These are phyloP conservation scores for Graphilbum sp. DNA, from an alignment of 2,329 filamentous ascomycete genomes.

Conservation along the genomic window DNA sequence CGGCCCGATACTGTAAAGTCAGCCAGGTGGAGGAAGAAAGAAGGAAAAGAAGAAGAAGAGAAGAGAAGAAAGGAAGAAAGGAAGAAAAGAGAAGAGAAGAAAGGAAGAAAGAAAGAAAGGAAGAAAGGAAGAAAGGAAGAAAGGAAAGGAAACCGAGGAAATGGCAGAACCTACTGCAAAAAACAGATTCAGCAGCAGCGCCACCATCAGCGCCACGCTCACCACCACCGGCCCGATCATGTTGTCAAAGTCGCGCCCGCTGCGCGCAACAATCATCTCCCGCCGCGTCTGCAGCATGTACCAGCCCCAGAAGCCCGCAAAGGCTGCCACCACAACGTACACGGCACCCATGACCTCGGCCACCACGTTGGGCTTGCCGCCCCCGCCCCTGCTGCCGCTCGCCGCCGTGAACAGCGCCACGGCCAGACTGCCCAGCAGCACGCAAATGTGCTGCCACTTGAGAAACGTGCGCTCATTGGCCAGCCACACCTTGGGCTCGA, in stretches of 20 bases:
- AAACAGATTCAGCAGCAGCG: slow-evolving; percentile 72
- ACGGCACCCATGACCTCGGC: slow-evolving; percentile 65
- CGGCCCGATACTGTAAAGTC: not conserved
- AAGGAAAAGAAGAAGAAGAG: not conserved
- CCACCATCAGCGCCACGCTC: slow-evolving; percentile 60
- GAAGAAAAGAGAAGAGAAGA: not conserved
- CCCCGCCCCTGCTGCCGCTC: not conserved
- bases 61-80: not conserved
- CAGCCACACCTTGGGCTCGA: slow-evolving; percentile 97
- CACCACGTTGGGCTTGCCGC: slow-evolving; percentile 46
- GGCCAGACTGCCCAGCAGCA: slow-evolving; percentile 71
- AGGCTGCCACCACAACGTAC: slow-evolving; percentile 68
- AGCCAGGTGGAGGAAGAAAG: not conserved
- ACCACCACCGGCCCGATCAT: slow-evolving; percentile 71
- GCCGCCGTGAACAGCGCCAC: slow-evolving; percentile 82
- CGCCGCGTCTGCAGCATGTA: slow-evolving; percentile 61
- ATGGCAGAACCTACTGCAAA: slow-evolving; percentile 49
- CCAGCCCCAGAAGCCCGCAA: slow-evolving; percentile 79
- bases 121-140: not conserved
- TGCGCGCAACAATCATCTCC: slow-evolving; percentile 67
- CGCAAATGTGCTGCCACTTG: slow-evolving; percentile 93
- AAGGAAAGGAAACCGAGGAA: not conserved
- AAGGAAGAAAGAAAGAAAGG: not conserved
- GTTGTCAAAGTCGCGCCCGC: slow-evolving; percentile 87
- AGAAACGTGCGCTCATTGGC: slow-evolving; percentile 97